Conservation (phyloP, 2,329 filamentous ascomycete genomes). For the Phoma sp. region DNA sequence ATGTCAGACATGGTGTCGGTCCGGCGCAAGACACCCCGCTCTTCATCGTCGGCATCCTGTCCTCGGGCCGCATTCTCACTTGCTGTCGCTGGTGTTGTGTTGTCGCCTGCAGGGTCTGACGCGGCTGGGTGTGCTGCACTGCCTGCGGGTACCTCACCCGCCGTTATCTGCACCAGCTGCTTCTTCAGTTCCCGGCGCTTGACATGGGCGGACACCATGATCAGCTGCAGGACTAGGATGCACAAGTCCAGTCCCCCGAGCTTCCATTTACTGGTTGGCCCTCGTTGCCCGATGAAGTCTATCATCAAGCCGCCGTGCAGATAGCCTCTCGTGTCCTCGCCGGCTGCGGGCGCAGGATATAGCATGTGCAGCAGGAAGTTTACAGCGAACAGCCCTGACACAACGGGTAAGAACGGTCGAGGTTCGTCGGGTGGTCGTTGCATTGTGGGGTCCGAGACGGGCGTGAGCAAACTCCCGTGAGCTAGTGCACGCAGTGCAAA, state of each 20-base stretch:
- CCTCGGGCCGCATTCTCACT: slow-evolving; percentile 30
- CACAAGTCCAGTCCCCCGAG: slow-evolving; percentile 62
- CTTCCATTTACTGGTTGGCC: slow-evolving; percentile 61
- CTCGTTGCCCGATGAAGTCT: slow-evolving; percentile 69
- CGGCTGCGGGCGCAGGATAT: slow-evolving; percentile 51
- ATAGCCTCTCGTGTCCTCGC: slow-evolving; percentile 60
- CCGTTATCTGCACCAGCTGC: slow-evolving; percentile 38
- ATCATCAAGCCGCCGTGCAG: slow-evolving; percentile 69
- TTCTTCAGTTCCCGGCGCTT: slow-evolving; percentile 60
- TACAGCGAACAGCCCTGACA: slow-evolving; percentile 62
- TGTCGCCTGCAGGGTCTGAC: slow-evolving; percentile 16
- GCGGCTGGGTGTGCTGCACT: slow-evolving; percentile 16
- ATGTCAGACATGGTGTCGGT: slow-evolving; percentile 46
- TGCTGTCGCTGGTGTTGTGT: slow-evolving; percentile 6
- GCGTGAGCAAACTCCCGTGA: slow-evolving; percentile 66
- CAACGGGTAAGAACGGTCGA: slow-evolving; percentile 61
- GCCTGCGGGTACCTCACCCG: slow-evolving; percentile 22
- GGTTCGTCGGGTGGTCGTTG: slow-evolving; percentile 58
- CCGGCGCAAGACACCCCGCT: slow-evolving; percentile 61
- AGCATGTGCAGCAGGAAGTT: slow-evolving; percentile 63
- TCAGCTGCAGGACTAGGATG: slow-evolving; percentile 62
- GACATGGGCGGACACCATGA: slow-evolving; percentile 63
- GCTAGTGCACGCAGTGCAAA: slow-evolving; percentile 63
- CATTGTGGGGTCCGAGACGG: slow-evolving; percentile 59
- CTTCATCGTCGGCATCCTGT: slow-evolving; percentile 67